Conservation (phyloP, 495 filamentous ascomycete genomes). For the Daldinia vernicosa region DNA sequence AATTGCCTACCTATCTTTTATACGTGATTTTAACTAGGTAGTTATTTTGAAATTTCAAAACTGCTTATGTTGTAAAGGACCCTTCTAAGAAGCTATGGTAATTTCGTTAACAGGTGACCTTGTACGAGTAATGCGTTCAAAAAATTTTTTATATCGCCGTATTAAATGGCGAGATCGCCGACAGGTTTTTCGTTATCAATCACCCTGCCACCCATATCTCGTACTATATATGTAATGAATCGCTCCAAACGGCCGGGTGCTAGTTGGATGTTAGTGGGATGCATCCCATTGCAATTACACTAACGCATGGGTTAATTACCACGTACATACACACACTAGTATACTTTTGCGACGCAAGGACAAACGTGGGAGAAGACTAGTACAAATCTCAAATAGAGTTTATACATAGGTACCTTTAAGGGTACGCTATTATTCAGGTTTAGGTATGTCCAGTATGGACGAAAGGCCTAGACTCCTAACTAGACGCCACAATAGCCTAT, state of each 20-base stretch:
- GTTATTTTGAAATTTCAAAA: neutral
- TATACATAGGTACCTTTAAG: neutral
- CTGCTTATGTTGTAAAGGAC: neutral
- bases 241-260: constrained; percentile 41
- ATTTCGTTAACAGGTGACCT: neutral
- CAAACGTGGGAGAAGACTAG: constrained; percentile 11
- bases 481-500: neutral
- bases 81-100: neutral
- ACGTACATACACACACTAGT: neutral
- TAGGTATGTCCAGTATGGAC: too few species aligned
- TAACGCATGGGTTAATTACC: constrained; percentile 32
- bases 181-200: constrained; percentile 12
- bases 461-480: constrained; percentile 20
- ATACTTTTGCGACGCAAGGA: constrained; percentile 12
- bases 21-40: too few species aligned
- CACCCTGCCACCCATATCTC: constrained; percentile 8
- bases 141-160: neutral
- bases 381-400: constrained; percentile 1
- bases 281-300: constrained; percentile 29
- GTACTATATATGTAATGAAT: too few species aligned
- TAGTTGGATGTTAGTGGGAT: constrained; percentile 25
- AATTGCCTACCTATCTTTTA: too few species aligned
- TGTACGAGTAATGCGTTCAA: neutral
- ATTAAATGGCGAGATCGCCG: constrained; percentile 18
- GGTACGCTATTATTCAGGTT: neutral